Evolutionary conservation across 2,329 filamentous ascomycete genomes (phyloP), one percentile per base, ranked within the genome.

Genomic region (Pyrenophora graminea): DNA sequence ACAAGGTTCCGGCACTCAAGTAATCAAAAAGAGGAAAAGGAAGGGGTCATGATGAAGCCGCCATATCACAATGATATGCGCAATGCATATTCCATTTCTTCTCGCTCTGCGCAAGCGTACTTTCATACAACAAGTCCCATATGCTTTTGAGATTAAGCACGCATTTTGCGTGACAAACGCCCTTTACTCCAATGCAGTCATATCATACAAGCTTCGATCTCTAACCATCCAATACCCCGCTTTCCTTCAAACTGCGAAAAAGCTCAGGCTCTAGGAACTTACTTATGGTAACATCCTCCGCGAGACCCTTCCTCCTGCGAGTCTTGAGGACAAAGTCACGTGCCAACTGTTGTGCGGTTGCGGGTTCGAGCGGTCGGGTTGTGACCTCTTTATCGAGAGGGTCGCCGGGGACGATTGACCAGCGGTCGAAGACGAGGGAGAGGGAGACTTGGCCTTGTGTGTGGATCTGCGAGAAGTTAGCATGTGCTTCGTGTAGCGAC

Each of bases 311-410:
- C 62, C 94, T 84, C 67, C 91, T 80, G 62, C 94, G 83, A 8
- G 94, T 99, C 83, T 99, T 99, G 56, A 97, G 82, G 46, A 97
- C 92, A 74, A 99, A 97, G 74, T 99, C 94, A 55, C 94, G 82
- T 1, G 94, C 94, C 41, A 92, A 95, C 18, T 90, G 91, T 78
- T 95, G 91, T 44, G 90, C 89, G 46, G 83, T 84, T 1, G 94
- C 94, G 57, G 92, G 91, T 74, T 97, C 92, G 58, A 99, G 79
- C 4, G 92, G 90, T 42, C 89, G 82, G 48, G 94, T 79, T 60
- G 91, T 85, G 56, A 95, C 86, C 55, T 91, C 89, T 67, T 87
- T 88, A 74, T 99, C 94, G 30, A 99, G 82, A 34, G 94, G 94
- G 73, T 99, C 94, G 48, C 94, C 94, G 1, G 94, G 94, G 1